Conservation (phyloP, 352 stramenopile species). For the Phytophthora lateralis region DNA sequence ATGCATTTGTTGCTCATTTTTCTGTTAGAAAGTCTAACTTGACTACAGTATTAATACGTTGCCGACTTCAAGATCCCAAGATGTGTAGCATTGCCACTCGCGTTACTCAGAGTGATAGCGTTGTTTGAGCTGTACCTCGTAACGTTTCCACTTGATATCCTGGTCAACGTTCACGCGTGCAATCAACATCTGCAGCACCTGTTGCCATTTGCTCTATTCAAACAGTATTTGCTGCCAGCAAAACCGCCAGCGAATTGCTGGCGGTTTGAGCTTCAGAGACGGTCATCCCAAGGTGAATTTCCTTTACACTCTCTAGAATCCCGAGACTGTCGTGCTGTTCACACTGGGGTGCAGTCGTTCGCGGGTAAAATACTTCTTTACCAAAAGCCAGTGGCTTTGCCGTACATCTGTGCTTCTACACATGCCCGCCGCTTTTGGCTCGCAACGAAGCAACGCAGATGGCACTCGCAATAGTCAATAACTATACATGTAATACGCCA, state of each 20-base stretch:
- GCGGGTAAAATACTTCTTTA: conserved; percentile 3
- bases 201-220: not conserved
- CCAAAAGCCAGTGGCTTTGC: conserved; percentile 4
- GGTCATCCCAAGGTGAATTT: not conserved
- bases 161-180: conserved; percentile 15
- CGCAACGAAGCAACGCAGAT: conserved; percentile 5
- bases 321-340: not conserved
- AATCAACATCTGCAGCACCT: conserved; percentile 10
- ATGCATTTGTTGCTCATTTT: not conserved
- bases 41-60: too few relatives aligned
- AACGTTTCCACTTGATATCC: conserved; percentile 1
- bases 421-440: conserved; percentile 9
- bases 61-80: not conserved
- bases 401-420: conserved; percentile 20
- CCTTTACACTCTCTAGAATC: not conserved
- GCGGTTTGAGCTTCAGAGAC: too few relatives aligned
- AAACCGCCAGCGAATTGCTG: too few relatives aligned
- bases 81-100: not conserved
- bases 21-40: not conserved
- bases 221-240: too few relatives aligned
- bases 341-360: too few relatives aligned
- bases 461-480: not conserved
- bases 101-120: not conserved
- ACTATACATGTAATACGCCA: not conserved
- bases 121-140: not conserved